Evolutionary conservation across 192 early-diverging fungal species (phyloP).

Genomic region (Podila epigama): DNA sequence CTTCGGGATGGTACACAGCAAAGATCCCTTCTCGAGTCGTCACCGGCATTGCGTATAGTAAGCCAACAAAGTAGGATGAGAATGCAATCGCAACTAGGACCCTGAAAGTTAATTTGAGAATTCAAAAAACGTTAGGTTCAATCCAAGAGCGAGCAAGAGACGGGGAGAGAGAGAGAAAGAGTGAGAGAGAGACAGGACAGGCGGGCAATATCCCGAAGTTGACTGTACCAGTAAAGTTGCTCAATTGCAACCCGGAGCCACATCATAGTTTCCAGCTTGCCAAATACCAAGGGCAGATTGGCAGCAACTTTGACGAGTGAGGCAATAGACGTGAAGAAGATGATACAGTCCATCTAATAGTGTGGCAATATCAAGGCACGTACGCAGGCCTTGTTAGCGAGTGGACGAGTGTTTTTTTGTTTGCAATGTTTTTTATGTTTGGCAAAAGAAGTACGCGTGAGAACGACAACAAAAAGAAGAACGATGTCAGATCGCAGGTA

Average conservation of each 20-base stretch:
- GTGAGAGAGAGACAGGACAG: too few relatives aligned
- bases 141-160: too few relatives aligned
- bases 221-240: conserved; percentile 31
- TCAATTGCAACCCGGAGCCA: conserved; percentile 28
- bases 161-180: too few relatives aligned
- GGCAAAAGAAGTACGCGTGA: neutral
- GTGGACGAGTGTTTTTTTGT: too few relatives aligned
- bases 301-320: conserved; percentile 18
- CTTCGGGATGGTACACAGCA: conserved; percentile 44
- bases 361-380: neutral
- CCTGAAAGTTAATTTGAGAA: conserved; percentile 1
- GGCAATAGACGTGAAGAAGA: conserved; percentile 22
- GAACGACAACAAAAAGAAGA: neutral
- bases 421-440: too few relatives aligned
- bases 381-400: too few relatives aligned
- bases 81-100: conserved; percentile 15
- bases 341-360: conserved; percentile 40
- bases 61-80: conserved; percentile 37
- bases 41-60: conserved; percentile 47
- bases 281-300: conserved; percentile 14
- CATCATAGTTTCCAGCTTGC: neutral
- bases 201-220: too few relatives aligned
- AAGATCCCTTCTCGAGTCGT: conserved; percentile 47
- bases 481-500: neutral
- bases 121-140: too few relatives aligned